Evolutionary conservation across 1,139 yeast species (phyloP).

Genomic region (Candida sanyaensis): DNA sequence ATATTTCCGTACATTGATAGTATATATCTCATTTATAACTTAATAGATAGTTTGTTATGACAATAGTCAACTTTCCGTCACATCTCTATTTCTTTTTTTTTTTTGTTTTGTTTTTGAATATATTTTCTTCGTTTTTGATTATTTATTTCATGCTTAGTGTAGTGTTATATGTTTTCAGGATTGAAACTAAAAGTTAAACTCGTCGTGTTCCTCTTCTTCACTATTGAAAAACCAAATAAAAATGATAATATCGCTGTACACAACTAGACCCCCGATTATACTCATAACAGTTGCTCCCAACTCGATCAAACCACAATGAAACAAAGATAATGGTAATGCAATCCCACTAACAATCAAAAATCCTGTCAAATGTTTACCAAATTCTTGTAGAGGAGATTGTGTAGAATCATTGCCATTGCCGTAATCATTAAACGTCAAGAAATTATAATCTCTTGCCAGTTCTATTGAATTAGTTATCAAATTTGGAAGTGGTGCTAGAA

Average conservation of each 20-base stretch:
- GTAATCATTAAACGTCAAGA: constrained; percentile 61
- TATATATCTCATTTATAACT: not conserved
- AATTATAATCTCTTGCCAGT: constrained; percentile 50
- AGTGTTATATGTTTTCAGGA: not conserved
- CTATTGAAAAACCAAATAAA: constrained; percentile 72
- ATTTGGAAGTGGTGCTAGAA: constrained; percentile 74
- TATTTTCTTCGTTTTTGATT: not conserved
- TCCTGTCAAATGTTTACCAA: constrained; percentile 66
- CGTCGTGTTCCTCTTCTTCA: constrained; percentile 54
- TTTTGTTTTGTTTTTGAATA: no score
- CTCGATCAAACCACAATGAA: constrained; percentile 58
- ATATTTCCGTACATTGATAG: constrained; percentile 6
- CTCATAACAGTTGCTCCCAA: constrained; percentile 66
- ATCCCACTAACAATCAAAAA: constrained; percentile 68
- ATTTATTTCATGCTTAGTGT: no score
- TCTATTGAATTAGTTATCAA: constrained; percentile 44
- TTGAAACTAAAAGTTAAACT: constrained; percentile 41
- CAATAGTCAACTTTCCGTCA: not conserved
- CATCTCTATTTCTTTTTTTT: no score
- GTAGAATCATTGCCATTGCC: constrained; percentile 34
- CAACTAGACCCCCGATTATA: constrained; percentile 67
- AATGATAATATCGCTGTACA: constrained; percentile 68
- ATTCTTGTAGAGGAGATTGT: constrained; percentile 51
- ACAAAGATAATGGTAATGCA: constrained; percentile 63
- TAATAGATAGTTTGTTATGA: not conserved